Base-by-base conservation (phyloP, 2,329 filamentous ascomycete species). In the Talaromyces rugulosus region DNA sequence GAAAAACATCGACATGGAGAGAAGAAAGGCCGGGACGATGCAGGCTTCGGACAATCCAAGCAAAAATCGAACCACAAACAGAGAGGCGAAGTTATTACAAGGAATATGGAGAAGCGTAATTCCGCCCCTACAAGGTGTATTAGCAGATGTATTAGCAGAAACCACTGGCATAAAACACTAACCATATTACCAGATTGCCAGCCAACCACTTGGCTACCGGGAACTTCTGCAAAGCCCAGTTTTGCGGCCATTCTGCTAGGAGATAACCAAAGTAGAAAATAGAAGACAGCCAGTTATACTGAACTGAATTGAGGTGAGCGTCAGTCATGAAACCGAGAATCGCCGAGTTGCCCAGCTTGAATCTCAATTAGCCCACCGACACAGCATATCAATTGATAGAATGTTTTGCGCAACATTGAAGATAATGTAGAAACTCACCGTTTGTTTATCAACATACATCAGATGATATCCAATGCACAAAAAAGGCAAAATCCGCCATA, bases 31-130 rank as follows among this genome's bases (percentile, higher is more conserved):
- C 0, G 83, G 83, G 0, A 79, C 80, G 51, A 84, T 79, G 9
- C 77, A 81, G 2, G 82, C 81, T 68, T 85, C 83, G 1, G 80
- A 79, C 16, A 81, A 75, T 3, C 83, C 83, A 0, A 85, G 75
- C 12, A 85, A 71, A 66, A 85, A 81, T 0, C 83, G 78, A 27
- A 79, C 74, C 0, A 77, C 73, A 44, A 84, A 71, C 0, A 86
- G 75, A 0, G 80, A 78, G 5, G 72, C 78, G 62, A 80, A 84
- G 64, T 71, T 77, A 47, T 75, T 75, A 66, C 81, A 83, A 0
- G 77, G 77, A 0, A 78, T 72, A 36, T 81, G 67, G 0, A 81
- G 71, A 64, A 62, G 60, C 3, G 60, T 62, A 42, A 62, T 62
- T 3, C 60, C 55, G 12, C 60, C 60, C 56, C 56, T 62, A 5